These are phyloP conservation scores for Chloris gayana DNA, from an alignment of 176 grass and related monocot genomes.

Conservation along the genomic window DNA sequence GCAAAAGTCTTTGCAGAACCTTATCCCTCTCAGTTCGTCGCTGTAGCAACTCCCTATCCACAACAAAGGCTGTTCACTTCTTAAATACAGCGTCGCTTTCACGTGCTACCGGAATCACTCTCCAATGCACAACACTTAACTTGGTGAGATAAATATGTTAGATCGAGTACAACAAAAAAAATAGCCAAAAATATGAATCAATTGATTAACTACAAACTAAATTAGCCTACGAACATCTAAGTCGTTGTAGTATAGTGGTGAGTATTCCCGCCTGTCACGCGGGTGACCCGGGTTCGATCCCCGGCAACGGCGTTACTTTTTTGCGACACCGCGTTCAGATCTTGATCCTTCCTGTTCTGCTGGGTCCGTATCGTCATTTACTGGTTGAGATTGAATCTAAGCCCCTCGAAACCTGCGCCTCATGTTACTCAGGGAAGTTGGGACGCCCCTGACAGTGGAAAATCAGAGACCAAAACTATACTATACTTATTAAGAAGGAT, in stretches of 20 bases:
- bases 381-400: too few relatives aligned
- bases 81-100: neutral
- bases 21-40: neutral
- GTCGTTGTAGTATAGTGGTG: conserved; percentile 35
- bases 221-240: neutral
- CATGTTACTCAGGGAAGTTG: too few relatives aligned
- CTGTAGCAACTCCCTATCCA: conserved; percentile 4
- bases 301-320: conserved; percentile 52
- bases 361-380: too few relatives aligned
- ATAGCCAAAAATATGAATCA: too few relatives aligned
- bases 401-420: too few relatives aligned
- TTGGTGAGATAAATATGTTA: neutral
- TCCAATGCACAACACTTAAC: neutral
- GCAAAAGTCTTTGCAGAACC: neutral
- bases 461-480: too few relatives aligned
- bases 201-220: too few relatives aligned
- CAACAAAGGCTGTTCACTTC: neutral
- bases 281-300: conserved; percentile 77
- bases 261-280: conserved; percentile 98
- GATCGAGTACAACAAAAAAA: too few relatives aligned
- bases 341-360: too few relatives aligned
- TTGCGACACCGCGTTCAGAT: neutral
- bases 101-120: neutral
- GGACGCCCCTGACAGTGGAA: too few relatives aligned
- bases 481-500: too few relatives aligned